Evolutionary conservation across 768 basidiomycete species (phyloP), one percentile per base, ranked within the genome.

Genomic region (Pulveroboletus ravenelii): DNA sequence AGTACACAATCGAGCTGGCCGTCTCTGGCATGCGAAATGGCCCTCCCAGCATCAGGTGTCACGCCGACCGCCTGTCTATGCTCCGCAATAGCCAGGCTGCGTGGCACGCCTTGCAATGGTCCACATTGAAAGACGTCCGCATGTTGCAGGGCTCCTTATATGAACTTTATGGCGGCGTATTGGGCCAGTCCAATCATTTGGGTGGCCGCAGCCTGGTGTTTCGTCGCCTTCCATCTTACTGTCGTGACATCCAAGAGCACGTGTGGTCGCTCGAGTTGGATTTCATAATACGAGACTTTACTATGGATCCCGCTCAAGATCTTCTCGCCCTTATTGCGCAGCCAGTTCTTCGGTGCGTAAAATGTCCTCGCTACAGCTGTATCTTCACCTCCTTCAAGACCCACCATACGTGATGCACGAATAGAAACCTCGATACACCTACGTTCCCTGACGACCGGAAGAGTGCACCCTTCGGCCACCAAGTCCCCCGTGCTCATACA

Each of bases 221-320:
- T 57, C 63, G 65, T 47, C 73, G 73, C 44, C 71, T 84, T 10
- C 78, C 81, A 15, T 82, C 81, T 9, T 58, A 59, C 25, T 62
- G 69, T 42, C 75, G 79, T 20, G 67, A 62, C n/a, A 79, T 83
- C 51, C 57, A 74, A 45, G 70, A 74, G 42, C 67, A 66, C 34
- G 57, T 65, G 14, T 83, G 82, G 81, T 61, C 62, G 6, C 50
- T 78, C 15, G 60, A 67, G 18, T 31, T 70, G 48, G 68, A 67
- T 5, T 54, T 77, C 32, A 32, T 52, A 14, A 57, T 82, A 12
- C 73, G 78, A n/a, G 82, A 84, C 56, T 82, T 83, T 54, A 73
- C 72, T 7, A 76, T 88, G 71, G 85, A 87, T 60, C 80, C 82
- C 15, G 74, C 79, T 20, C 84, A 85, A 58, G 79, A 87, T 61